Base-by-base conservation (phyloP, 1,139 yeast species). In the Taphrina wiesneri region DNA sequence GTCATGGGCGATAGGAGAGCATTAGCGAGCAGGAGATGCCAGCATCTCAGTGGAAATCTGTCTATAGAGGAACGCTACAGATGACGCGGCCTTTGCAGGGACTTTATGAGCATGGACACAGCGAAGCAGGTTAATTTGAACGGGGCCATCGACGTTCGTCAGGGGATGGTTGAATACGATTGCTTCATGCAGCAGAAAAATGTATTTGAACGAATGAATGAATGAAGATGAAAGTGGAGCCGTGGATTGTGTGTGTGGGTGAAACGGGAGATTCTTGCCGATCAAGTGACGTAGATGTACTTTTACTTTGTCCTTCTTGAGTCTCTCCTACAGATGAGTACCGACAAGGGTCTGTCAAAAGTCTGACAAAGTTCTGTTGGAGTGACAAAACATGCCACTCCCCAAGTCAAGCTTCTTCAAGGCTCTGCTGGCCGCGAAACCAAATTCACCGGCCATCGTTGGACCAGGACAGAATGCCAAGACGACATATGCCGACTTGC, bases 371-470 rank as follows among this genome's bases (percentile, higher is more conserved):
- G n/a, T n/a, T n/a, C n/a, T n/a, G n/a, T n/a, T n/a, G n/a, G n/a
- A n/a, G n/a, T n/a, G 19, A 39, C 21, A 26, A 17, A 28, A 13
- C 15, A 54, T 54, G 59, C 23, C 49, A 1, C 32, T 54, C 7
- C 59, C 59, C n/a, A 39, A 36, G 11, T 39, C 49, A 26, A 23
- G n/a, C 32, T 54, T 54, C 49, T 54, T 54, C 59, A 23, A 28
- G 26, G 36, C 46, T 11, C 23, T 54, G 46, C 21, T 54, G 32
- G 26, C 46, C n/a, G 32, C 49, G 9, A 28, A 54, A 9, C 43
- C 32, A 2, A 17, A 17, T 9, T 36, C 46, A 9, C 49, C 59
- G 17, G 59, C 59, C n/a, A 54, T 54, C 41, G 59, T 39, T 15
- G 59, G 46, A 2, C 32, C 49, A 9, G 49, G 23, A 15, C 17